Conservation (phyloP, 1,139 yeast species). For the Yamadazyma conglobata region DNA sequence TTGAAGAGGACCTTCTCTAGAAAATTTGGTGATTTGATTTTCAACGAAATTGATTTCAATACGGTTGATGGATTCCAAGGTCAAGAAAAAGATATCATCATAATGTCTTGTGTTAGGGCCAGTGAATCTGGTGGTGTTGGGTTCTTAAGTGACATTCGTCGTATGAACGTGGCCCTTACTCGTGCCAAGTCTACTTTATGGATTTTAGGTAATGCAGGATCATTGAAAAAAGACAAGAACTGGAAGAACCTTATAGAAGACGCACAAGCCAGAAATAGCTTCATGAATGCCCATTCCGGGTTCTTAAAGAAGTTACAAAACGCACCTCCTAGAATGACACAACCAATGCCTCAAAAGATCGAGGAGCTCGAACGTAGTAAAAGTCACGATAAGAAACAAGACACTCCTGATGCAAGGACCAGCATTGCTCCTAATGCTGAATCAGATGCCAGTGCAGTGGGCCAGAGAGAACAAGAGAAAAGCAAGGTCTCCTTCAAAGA, state of each 20-base stretch:
- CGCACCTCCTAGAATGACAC: not conserved
- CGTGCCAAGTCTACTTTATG: conserved; percentile 91
- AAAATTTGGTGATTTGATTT: conserved; percentile 60
- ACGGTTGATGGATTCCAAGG: conserved; percentile 99
- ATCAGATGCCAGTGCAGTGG: too few species aligned
- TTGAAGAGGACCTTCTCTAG: conserved; percentile 55
- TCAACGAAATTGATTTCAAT: conserved; percentile 76
- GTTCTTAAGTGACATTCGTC: conserved; percentile 80
- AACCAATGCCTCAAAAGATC: conserved; percentile 1
- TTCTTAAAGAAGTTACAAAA: conserved; percentile 20
- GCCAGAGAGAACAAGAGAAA: too few species aligned
- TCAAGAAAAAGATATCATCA: conserved; percentile 91
- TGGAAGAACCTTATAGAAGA: conserved; percentile 68
- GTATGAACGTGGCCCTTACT: conserved; percentile 95
- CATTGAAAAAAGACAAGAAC: conserved; percentile 58
- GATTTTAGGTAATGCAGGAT: conserved; percentile 78
- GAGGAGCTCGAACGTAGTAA: too few species aligned
- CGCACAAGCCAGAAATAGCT: conserved; percentile 49
- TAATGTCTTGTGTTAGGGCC: conserved; percentile 94
- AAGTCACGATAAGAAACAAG: too few species aligned
- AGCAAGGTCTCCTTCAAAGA: too few species aligned
- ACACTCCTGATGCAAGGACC: too few species aligned
- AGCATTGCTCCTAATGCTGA: too few species aligned
- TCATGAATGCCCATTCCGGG: conserved; percentile 36
- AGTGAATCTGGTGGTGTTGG: conserved; percentile 70